Base-by-base conservation (phyloP, 257 asterid species). In the Rubia yunnanensis region DNA sequence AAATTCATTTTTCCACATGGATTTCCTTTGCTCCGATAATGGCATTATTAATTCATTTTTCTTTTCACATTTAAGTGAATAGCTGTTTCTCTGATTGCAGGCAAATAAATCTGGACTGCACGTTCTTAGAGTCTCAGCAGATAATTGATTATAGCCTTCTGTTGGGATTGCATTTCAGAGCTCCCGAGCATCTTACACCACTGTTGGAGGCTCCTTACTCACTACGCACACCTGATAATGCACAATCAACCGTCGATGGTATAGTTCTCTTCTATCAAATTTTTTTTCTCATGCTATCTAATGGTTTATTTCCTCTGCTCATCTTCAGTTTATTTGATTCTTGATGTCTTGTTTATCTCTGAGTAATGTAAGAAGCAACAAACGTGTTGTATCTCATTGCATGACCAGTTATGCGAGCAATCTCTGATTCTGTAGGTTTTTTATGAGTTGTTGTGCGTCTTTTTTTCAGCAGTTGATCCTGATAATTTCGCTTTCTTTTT, bases 121-220 rank as follows among this genome's bases (percentile, higher is more conserved):
- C 78, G 65, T 92, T 92, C 83, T 70, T 92, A 73, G 92, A 87
- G 77, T 85, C 92, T 85, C 98, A 92, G 66, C 77, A 79, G 20
- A 89, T 92, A 75, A 86, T 92, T 71, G 98, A 88, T 75, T 89
- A 92, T 70, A 88, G 98, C 80, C 98, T 92, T 78, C 89, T 92
- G 46, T 69, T 92, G 80, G 98, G 98, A 48, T 68, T 92, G 83
- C 98, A 92, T 82, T 86, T 88, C 77, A 82, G 95, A 79, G 99
- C 98, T 65, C 98, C 98, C 50, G 98, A 91, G 69, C 88, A 91
- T 84, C 85, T 88, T 48, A 82, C 72, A 63, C 75, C 90, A 41
- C 75, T 85, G 22, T 66, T 81, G 73, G 90, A 87, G 77, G 74
- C 86, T 49, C 83, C 97, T 34, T 87, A 82, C 69, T 72, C 94